Evolutionary conservation across 768 basidiomycete genomes (phyloP), one percentile per base, ranked within the genome.

Genomic region (Kwoniella pini): DNA sequence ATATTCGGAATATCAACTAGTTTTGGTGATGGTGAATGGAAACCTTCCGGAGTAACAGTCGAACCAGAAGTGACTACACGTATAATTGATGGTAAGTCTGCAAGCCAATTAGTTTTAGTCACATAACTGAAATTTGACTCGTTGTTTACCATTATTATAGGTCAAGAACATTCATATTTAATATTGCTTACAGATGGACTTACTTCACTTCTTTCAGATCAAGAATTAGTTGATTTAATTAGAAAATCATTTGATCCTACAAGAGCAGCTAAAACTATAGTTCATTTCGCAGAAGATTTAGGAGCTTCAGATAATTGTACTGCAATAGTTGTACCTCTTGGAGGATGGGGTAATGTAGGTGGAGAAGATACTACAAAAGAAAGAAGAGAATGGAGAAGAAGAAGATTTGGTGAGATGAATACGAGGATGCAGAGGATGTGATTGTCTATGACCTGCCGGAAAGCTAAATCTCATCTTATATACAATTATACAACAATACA

Each of bases 141-240:
- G n/a, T n/a, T n/a, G n/a, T n/a, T n/a, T n/a, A 72, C 91, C 91
- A 4, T 83, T 94, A 42, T 88, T 89, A 1, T 68, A 93, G 94
- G 90, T 52, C 77, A 81, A 9, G 86, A 90, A 54, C 93, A 90
- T 85, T 87, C 93, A 0, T 95, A 88, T 76, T 82, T 94, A 68
- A 84, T 93, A 27, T 82, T 95, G 13, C 82, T 94, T n/a, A 94
- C 93, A 10, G 96, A 99, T 77, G 96, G 96, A 4, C 84, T 98
- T 49, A 90, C 92, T 1, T 91, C 90, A 33, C 84, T 90, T 45
- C 83, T 96, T 42, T 93, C 93, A 0, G 93, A 98, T 75, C 89
- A 90, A 63, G 96, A 99, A 80, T 88, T 99, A 62, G 86, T 90
- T 30, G 96, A 98, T 77, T 85, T 99, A 43, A 88, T 87, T 5